These are phyloP conservation scores for Leucocoprinus sp. DNA, from an alignment of 768 basidiomycete genomes.

Conservation along the genomic window DNA sequence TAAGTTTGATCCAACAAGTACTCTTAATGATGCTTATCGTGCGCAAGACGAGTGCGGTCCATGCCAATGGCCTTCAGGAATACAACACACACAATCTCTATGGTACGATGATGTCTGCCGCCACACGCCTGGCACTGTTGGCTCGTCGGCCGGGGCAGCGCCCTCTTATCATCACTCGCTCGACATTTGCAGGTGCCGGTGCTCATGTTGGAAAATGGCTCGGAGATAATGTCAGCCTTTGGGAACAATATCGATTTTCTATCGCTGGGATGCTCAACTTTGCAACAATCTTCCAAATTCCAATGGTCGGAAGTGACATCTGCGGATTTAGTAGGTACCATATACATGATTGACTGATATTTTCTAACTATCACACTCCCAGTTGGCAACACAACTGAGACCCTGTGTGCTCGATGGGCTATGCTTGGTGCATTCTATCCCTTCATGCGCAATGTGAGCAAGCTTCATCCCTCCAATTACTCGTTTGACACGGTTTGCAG, in stretches of 20 bases:
- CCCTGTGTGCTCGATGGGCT: slow-evolving; percentile 69
- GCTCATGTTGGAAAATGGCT: slow-evolving; percentile 63
- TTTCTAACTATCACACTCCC: neutral
- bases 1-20: slow-evolving; percentile 20
- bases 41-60: slow-evolving; percentile 34
- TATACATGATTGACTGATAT: neutral
- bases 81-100: slow-evolving; percentile 63
- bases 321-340: slow-evolving; percentile 48
- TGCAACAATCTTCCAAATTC: slow-evolving; percentile 55
- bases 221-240: slow-evolving; percentile 54
- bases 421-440: slow-evolving; percentile 72
- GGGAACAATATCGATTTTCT: slow-evolving; percentile 50
- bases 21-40: neutral
- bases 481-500: slow-evolving; percentile 19
- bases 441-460: slow-evolving; percentile 66
- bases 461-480: neutral
- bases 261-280: slow-evolving; percentile 64
- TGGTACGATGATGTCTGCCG: slow-evolving; percentile 64
- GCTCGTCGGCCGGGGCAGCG: slow-evolving; percentile 52
- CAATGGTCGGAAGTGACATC: slow-evolving; percentile 73
- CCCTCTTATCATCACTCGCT: slow-evolving; percentile 63
- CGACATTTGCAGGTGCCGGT: slow-evolving; percentile 66
- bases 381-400: slow-evolving; percentile 58
- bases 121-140: slow-evolving; percentile 54
- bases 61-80: slow-evolving; percentile 50